Percentiles rank a stretch among this genome's conserved stretches.
These are phyloP conservation scores for Rhizomucor pusillus DNA, from an alignment of 371 early-diverging fungal genomes.

Conservation along the genomic window DNA sequence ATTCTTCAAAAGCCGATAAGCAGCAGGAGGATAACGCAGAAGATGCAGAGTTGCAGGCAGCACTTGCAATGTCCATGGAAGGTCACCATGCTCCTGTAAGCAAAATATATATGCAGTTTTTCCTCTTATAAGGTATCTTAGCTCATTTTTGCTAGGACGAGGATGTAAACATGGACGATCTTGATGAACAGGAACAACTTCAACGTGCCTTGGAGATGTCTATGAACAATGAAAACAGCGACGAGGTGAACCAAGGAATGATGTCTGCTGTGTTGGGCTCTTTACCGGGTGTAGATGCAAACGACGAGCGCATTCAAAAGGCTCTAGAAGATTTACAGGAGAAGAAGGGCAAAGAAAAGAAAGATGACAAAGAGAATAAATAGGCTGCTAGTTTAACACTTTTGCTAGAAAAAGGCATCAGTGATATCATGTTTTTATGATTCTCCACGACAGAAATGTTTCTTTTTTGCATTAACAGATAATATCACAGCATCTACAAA, in stretches of 20 bases:
- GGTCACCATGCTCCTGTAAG: constrained; percentile 15
- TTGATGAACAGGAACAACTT: constrained; percentile 87
- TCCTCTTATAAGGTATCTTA: not conserved
- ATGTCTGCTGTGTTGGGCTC: constrained; percentile 75
- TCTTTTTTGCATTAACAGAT: no score
- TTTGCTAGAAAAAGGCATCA: no score
- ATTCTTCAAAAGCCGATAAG: constrained; percentile 31
- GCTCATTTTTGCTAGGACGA: constrained; percentile 22
- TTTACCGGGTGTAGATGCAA: constrained; percentile 87
- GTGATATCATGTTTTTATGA: no score
- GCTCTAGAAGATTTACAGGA: constrained; percentile 58
- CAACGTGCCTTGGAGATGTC: constrained; percentile 86
- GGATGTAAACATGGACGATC: constrained; percentile 72
- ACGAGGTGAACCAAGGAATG: constrained; percentile 37
- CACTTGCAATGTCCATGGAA: constrained; percentile 71
- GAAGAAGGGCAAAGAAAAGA: constrained; percentile 45
- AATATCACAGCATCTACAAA: no score
- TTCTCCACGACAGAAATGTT: no score
- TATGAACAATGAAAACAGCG: constrained; percentile 56
- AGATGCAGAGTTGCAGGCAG: constrained; percentile 35
- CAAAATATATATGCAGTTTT: not conserved
- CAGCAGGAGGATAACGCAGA: constrained; percentile 38
- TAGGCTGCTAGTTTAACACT: constrained; percentile 2
- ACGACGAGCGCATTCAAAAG: constrained; percentile 82
- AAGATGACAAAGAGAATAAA: constrained; percentile 42